Evolutionary conservation across 257 asterid genomes (phyloP).

Genomic region (Solanum lignicaule): DNA sequence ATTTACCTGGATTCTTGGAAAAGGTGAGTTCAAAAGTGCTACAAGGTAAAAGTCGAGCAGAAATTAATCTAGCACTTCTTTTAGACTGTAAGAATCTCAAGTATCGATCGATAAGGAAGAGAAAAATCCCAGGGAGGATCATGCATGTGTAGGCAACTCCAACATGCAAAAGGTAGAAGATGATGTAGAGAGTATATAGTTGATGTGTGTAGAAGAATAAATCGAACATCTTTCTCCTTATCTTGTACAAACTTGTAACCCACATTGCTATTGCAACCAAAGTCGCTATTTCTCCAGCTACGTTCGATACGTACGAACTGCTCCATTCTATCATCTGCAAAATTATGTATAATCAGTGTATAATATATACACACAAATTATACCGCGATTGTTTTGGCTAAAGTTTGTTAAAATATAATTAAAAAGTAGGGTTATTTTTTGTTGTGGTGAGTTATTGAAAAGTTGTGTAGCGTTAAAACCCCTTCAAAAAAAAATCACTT

Average conservation of each 20-base stretch:
- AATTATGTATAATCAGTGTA: not conserved
- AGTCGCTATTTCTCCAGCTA: slow-evolving; percentile 56
- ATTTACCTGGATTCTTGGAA: slow-evolving; percentile 48
- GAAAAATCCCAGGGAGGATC: slow-evolving; percentile 62
- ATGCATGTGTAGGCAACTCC: slow-evolving; percentile 54
- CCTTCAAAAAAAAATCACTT: not conserved
- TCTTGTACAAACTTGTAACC: slow-evolving; percentile 37
- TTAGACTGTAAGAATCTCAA: slow-evolving; percentile 52
- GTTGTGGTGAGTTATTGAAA: not conserved
- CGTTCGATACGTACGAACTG: slow-evolving; percentile 37
- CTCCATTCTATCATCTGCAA: slow-evolving; percentile 62
- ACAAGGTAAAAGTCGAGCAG: slow-evolving; percentile 40
- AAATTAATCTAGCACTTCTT: slow-evolving; percentile 20
- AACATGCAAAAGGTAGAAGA: slow-evolving; percentile 61
- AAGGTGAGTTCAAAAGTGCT: slow-evolving; percentile 48
- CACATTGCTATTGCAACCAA: slow-evolving; percentile 35
- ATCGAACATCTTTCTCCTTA: slow-evolving; percentile 53
- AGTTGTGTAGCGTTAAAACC: not conserved
- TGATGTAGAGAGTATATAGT: slow-evolving; percentile 28
- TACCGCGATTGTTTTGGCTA: not conserved
- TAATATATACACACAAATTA: not conserved
- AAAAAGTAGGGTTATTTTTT: not conserved
- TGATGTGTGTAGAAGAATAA: slow-evolving; percentile 50
- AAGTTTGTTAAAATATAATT: not conserved
- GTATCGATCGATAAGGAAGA: slow-evolving; percentile 52